phyloP scores from a whole-genome alignment of 805 yeast species.

The Candida nemodendra region DNA sequence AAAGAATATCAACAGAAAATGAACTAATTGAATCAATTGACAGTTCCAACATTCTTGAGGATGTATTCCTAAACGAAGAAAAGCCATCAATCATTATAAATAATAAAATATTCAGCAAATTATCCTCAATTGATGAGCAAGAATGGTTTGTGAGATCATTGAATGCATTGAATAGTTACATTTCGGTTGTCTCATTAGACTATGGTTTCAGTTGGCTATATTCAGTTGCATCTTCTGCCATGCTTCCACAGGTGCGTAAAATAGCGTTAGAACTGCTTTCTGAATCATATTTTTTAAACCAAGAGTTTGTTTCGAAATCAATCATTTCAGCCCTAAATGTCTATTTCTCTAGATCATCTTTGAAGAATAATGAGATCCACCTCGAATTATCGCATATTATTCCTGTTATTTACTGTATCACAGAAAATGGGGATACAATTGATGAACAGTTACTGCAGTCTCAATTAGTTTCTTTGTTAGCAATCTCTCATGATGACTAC shows the following conservation, averaged over 20 bases:
- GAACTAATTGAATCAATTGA: slow-evolving; percentile 16
- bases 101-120: slow-evolving; percentile 50
- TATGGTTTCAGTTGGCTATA: slow-evolving; percentile 53
- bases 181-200: slow-evolving; percentile 14
- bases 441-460: slow-evolving; percentile 27
- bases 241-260: slow-evolving; percentile 36
- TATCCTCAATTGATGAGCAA: slow-evolving; percentile 44
- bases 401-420: slow-evolving; percentile 38
- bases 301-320: slow-evolving; percentile 41
- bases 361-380: slow-evolving; percentile 21
- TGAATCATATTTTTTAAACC: slow-evolving; percentile 33
- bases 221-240: slow-evolving; percentile 40
- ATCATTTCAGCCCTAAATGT: slow-evolving; percentile 42
- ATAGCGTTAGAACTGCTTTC: slow-evolving; percentile 34
- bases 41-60: slow-evolving; percentile 31
- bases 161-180: slow-evolving; percentile 27
- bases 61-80: slow-evolving; percentile 38
- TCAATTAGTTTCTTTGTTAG: slow-evolving; percentile 39
- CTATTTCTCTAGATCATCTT: slow-evolving; percentile 17
- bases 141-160: slow-evolving; percentile 54
- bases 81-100: slow-evolving; percentile 50
- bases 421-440: slow-evolving; percentile 26
- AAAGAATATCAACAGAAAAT: slow-evolving; percentile 9
- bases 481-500: slow-evolving; percentile 43
- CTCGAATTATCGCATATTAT: slow-evolving; percentile 28